These are phyloP conservation scores for Colletotrichum sp. DNA, from an alignment of 2,329 filamentous ascomycete species.

Conservation along the genomic window DNA sequence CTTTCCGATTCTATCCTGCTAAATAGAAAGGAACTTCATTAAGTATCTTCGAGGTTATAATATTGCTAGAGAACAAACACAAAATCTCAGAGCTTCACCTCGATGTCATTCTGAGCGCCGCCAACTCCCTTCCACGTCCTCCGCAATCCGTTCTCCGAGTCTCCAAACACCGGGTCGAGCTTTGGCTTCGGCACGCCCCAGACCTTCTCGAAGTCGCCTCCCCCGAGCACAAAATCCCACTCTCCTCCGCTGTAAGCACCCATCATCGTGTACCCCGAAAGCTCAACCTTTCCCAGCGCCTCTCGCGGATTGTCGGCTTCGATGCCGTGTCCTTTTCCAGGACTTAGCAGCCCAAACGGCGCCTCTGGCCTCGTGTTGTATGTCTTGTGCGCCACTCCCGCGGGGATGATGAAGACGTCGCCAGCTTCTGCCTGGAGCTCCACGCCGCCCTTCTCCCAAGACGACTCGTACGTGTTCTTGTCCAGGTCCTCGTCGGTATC, in stretches of 20 bases:
- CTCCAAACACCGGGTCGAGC: slow-evolving; percentile 53
- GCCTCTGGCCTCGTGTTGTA: slow-evolving; percentile 43
- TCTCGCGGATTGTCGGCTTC: slow-evolving; percentile 32
- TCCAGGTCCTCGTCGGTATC: slow-evolving; percentile 46
- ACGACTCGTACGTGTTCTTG: slow-evolving; percentile 40
- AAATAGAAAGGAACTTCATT: too few relatives aligned
- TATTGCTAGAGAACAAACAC: too few relatives aligned
- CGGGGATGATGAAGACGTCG: slow-evolving; percentile 64
- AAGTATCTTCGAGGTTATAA: too few relatives aligned
- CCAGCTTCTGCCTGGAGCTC: slow-evolving; percentile 52
- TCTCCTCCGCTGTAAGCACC: slow-evolving; percentile 54
- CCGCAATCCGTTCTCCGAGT: slow-evolving; percentile 22
- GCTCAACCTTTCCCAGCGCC: slow-evolving; percentile 37
- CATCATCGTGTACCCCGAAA: slow-evolving; percentile 39
- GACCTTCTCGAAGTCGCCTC: slow-evolving; percentile 43
- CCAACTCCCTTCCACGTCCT: slow-evolving; percentile 43
- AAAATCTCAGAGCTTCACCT: neutral
- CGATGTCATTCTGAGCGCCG: neutral
- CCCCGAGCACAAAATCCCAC: slow-evolving; percentile 57
- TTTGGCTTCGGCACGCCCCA: slow-evolving; percentile 51
- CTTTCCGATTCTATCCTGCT: too few relatives aligned
- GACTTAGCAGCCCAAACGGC: slow-evolving; percentile 41
- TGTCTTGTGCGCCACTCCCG: slow-evolving; percentile 61
- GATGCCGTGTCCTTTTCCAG: slow-evolving; percentile 43
- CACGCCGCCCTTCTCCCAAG: slow-evolving; percentile 52